Conservation (phyloP, 768 basidiomycete species). For the Imleria badia region DNA sequence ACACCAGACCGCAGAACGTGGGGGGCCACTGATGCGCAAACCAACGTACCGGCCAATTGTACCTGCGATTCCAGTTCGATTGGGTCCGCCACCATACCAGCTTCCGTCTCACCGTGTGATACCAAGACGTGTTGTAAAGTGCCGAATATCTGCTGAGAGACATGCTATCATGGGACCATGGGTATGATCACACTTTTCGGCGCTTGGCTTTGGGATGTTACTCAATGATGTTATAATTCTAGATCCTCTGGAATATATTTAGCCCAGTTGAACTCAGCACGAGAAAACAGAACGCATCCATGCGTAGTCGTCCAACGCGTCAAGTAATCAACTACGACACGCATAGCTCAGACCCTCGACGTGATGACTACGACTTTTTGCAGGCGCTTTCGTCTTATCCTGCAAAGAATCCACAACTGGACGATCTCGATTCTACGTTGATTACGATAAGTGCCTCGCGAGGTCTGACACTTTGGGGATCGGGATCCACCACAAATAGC, state of each 20-base stretch:
- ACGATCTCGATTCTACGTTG: conserved; percentile 47
- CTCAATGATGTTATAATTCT: background rate
- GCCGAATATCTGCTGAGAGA: conserved; percentile 48
- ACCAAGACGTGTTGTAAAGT: conserved; percentile 42
- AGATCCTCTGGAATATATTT: conserved; percentile 50
- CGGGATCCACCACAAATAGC: conserved; percentile 1
- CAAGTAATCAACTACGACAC: conserved; percentile 14
- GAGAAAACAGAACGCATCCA: conserved; percentile 45
- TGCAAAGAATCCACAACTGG: conserved; percentile 40
- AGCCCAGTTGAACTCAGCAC: conserved; percentile 35
- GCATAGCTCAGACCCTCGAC: conserved; percentile 20
- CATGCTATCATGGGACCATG: conserved; percentile 53
- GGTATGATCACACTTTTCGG: conserved; percentile 39
- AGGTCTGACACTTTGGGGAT: conserved; percentile 52
- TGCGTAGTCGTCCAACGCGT: conserved; percentile 32
- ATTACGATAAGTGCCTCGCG: conserved; percentile 47
- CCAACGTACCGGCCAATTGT: conserved; percentile 34
- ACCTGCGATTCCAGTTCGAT: conserved; percentile 32
- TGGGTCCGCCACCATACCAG: conserved; percentile 39
- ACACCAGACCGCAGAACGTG: conserved; percentile 26
- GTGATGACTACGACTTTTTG: conserved; percentile 55
- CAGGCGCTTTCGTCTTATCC: conserved; percentile 40
- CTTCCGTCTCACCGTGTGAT: conserved; percentile 54
- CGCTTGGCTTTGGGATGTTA: background rate
- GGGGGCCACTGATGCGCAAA: conserved; percentile 20